Evolutionary conservation across 805 yeast genomes (phyloP), one percentile per base, ranked within the genome.

Genomic region (Sugiyamaella smithiae): DNA sequence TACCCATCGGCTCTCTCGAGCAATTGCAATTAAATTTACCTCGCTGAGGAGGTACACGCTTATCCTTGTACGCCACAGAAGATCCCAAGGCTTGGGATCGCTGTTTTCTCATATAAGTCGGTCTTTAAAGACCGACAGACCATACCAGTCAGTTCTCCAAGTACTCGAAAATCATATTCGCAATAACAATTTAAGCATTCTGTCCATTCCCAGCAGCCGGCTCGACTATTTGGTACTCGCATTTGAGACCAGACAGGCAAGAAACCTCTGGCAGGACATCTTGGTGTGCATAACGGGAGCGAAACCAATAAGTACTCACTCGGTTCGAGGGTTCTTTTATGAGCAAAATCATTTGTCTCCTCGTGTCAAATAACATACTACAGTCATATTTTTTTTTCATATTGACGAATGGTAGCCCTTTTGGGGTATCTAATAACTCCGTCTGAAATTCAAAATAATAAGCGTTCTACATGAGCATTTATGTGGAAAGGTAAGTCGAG

Each of bases 191-290:
- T 35, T 19, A 26, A 16, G 11, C 5, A 16, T 32, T n/a, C 33
- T 47, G 36, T 29, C 33, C 9, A 11, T 11, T 9, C 50, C 50
- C 7, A 35, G 43, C 26, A 17, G 17, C 11, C 24, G 42, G n/a
- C 11, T 40, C 2, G 50, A 47, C 16, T 14, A 36, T 11, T 20
- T 14, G 17, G 46, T 47, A 4, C 14, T 47, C 19, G 24, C 42
- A 16, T 47, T 47, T 24, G 28, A 23, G 12, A 36, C 17, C 16
- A 33, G 50, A 9, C 41, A 47, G 33, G 35, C 28, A 2, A 29
- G 50, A 19, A 9, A 25, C 12, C 29, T 43, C 3, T 43, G 45
- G 45, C 42, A 35, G 22, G 38, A 35, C 22, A 35, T 35, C 16
- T 35, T 35, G 38, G 20, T 14, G 12, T 35, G 38, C 38, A 19